These are phyloP conservation scores for Scolecobasidium constrictum DNA, from an alignment of 2,329 filamentous ascomycete species.

Conservation along the genomic window DNA sequence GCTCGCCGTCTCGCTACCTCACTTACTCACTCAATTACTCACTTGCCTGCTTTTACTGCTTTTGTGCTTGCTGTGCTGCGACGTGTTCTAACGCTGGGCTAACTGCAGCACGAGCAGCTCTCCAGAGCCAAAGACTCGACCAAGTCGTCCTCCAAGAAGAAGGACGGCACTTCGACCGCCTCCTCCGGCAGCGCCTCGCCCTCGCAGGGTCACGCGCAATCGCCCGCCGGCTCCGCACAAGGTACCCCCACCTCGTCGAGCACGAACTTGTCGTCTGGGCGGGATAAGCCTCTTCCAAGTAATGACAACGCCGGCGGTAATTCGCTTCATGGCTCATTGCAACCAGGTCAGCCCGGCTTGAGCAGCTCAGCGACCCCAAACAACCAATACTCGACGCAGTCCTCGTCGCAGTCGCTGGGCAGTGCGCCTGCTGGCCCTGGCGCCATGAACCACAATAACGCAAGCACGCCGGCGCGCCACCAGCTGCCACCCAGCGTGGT, in stretches of 20 bases:
- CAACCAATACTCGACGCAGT: constrained; percentile 9
- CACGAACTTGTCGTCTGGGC: constrained; percentile 72
- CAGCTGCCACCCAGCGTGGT: constrained; percentile 75
- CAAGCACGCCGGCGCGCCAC: constrained; percentile 50
- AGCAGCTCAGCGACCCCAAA: constrained; percentile 19
- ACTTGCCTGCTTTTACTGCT: constrained; percentile 17
- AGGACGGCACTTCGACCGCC: constrained; percentile 25
- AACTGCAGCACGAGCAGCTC: constrained; percentile 63
- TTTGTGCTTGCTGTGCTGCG: constrained; percentile 12
- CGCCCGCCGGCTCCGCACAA: constrained; percentile 49
- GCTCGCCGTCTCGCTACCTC: too few relatives aligned
- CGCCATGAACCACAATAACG: constrained; percentile 14
- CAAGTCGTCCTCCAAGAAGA: constrained; percentile 63
- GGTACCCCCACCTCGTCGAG: constrained; percentile 81
- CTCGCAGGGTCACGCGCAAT: constrained; percentile 46
- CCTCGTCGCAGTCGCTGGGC: neutral
- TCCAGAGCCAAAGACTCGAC: constrained; percentile 75
- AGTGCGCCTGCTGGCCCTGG: neutral
- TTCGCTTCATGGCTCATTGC: constrained; percentile 17
- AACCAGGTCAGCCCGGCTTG: constrained; percentile 18
- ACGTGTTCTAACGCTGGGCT: constrained; percentile 1
- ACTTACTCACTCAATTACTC: too few relatives aligned
- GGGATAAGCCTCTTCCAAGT: constrained; percentile 65
- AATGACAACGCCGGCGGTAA: constrained; percentile 19
- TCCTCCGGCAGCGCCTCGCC: constrained; percentile 66